Conservation (phyloP, 768 basidiomycete genomes). For the Crassisporium funariophilum region DNA sequence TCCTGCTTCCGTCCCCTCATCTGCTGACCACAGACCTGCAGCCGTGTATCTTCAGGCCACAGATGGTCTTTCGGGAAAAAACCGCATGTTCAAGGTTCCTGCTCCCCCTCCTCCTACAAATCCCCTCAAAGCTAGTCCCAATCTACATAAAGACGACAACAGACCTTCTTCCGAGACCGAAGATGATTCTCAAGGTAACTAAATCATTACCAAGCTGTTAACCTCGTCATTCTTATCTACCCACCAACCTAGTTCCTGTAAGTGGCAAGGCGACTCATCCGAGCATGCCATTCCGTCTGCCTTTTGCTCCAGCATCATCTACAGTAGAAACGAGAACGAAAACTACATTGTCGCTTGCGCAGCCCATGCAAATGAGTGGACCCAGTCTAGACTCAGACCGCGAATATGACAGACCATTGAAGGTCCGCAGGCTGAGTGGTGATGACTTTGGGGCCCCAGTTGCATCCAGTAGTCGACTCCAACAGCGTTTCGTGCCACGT, state of each 20-base stretch:
- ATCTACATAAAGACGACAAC: constrained; percentile 11
- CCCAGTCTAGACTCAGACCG: background rate
- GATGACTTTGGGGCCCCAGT: constrained; percentile 4
- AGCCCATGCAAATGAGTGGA: background rate
- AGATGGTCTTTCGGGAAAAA: constrained; percentile 11
- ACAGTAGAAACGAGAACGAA: background rate
- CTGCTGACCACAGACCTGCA: background rate
- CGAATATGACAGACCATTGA: constrained; percentile 12
- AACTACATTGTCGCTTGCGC: background rate
- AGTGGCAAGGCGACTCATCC: constrained; percentile 11
- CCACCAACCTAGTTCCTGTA: too few species aligned
- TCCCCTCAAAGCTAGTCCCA: constrained; percentile 5
- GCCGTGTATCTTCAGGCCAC: constrained; percentile 14
- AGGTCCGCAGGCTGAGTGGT: constrained; percentile 20
- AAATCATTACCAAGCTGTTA: too few species aligned
- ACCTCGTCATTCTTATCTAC: too few species aligned
- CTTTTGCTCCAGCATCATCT: background rate
- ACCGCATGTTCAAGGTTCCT: constrained; percentile 23
- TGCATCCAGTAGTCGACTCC: too few species aligned
- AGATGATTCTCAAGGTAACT: too few species aligned
- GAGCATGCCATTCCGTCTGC: constrained; percentile 4
- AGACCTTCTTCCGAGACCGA: too few species aligned
- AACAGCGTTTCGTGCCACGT: too few species aligned
- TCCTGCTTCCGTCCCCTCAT: background rate
- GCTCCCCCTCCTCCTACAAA: constrained; percentile 9